phyloP scores from a whole-genome alignment of 2,329 filamentous ascomycete genomes.

The Colletotrichum shisoi region DNA sequence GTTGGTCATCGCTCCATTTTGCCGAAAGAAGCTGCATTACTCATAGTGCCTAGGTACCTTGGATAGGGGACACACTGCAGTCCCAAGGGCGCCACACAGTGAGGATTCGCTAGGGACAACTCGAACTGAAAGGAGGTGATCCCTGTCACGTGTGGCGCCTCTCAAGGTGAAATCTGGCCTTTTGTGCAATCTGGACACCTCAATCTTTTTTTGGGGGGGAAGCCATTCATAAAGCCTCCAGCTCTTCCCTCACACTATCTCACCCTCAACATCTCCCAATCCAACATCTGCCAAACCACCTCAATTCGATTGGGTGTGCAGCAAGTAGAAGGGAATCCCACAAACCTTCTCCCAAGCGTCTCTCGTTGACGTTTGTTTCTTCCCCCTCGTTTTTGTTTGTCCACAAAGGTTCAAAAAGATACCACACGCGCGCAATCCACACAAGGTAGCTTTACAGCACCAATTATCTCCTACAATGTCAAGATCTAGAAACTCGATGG shows the following conservation, averaged over 20 bases:
- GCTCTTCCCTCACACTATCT: conserved; percentile 42
- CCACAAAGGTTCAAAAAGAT: conserved; percentile 1
- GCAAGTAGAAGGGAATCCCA: conserved; percentile 35
- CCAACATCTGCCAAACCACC: conserved; percentile 36
- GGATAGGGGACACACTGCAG: conserved; percentile 5
- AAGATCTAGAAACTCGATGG: conserved; percentile 72
- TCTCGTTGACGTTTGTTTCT: conserved; percentile 12
- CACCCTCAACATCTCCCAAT: conserved; percentile 28
- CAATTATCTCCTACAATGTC: conserved; percentile 51
- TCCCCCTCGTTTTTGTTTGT: conserved; percentile 18
- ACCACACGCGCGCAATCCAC: conserved; percentile 30
- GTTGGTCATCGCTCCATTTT: neutral
- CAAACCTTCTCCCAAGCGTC: conserved; percentile 14
- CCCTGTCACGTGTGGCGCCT: conserved; percentile 47
- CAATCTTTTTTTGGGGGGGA: conserved; percentile 48
- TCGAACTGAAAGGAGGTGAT: conserved; percentile 24
- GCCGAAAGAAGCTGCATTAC: conserved; percentile 4
- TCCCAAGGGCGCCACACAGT: conserved; percentile 40
- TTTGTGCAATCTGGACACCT: conserved; percentile 57
- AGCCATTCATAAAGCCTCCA: conserved; percentile 50
- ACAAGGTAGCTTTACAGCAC: conserved; percentile 37
- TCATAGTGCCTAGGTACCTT: no score
- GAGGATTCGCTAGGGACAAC: conserved; percentile 17
- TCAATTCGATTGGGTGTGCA: conserved; percentile 37
- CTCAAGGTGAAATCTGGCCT: conserved; percentile 59